Evolutionary conservation across 2,329 filamentous ascomycete species (phyloP).

Genomic region (Phyllosticta paracitricarpa): DNA sequence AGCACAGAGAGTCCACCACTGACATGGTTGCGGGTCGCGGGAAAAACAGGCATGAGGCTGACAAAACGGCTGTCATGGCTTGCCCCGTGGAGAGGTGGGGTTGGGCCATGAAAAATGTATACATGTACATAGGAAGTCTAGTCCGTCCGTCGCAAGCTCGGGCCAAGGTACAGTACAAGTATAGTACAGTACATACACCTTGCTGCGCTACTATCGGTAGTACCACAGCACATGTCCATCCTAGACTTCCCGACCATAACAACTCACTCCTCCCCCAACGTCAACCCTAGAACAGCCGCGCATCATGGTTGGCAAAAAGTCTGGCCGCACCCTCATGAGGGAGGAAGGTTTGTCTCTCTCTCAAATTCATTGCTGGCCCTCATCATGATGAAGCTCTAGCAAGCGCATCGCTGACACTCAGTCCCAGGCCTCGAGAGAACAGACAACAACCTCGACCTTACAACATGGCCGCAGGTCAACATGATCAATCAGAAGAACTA

Average conservation of each 20-base stretch:
- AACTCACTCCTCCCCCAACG: neutral
- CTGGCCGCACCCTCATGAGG: constrained; percentile 49
- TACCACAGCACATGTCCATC: neutral
- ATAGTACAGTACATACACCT: neutral
- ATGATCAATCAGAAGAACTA: constrained; percentile 99
- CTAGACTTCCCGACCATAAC: neutral
- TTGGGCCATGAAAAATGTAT: neutral
- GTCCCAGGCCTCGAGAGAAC: constrained; percentile 77
- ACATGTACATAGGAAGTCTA: neutral
- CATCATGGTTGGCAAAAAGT: constrained; percentile 56
- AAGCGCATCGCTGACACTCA: constrained; percentile 5
- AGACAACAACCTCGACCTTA: constrained; percentile 95
- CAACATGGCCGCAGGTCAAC: constrained; percentile 82
- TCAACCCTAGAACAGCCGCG: neutral
- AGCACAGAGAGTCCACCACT: neutral
- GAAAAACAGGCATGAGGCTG: neutral
- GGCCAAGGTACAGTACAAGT: neutral
- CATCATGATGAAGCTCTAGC: neutral
- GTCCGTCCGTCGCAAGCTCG: neutral
- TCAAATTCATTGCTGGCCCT: neutral
- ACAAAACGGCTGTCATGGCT: neutral
- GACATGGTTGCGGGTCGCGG: neutral
- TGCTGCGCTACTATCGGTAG: no score
- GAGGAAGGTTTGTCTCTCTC: constrained; percentile 44
- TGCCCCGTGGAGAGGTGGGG: neutral